phyloP scores from a whole-genome alignment of 306 rosid species.

The Hippophae tibetana region DNA sequence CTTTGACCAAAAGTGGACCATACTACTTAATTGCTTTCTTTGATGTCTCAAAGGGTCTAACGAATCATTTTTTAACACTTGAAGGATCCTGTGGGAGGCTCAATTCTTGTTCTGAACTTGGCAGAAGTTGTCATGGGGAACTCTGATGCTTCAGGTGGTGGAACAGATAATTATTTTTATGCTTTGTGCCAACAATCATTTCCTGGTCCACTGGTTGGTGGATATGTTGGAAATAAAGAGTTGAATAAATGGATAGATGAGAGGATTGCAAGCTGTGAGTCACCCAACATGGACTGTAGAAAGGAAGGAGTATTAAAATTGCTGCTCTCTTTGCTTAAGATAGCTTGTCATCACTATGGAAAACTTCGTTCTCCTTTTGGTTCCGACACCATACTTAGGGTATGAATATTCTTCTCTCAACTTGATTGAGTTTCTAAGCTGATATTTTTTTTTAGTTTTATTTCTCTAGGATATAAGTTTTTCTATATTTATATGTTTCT shows the following conservation, averaged over 20 bases:
- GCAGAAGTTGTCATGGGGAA: constrained; percentile 56
- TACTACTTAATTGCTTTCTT: constrained; percentile 6
- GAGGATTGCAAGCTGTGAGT: constrained; percentile 54
- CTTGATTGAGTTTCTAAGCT: constrained; percentile 2
- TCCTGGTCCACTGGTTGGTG: constrained; percentile 96
- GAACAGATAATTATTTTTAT: constrained; percentile 50
- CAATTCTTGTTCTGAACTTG: constrained; percentile 64
- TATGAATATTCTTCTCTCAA: constrained; percentile 25
- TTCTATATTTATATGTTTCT: too few species aligned
- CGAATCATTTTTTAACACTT: constrained; percentile 24
- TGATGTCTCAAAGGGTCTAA: constrained; percentile 25
- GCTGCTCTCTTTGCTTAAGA: constrained; percentile 83
- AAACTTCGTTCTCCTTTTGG: constrained; percentile 92
- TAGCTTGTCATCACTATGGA: constrained; percentile 85
- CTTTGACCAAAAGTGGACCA: constrained; percentile 5
- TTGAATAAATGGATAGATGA: constrained; percentile 85
- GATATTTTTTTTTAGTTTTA: background rate
- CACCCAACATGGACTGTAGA: constrained; percentile 54
- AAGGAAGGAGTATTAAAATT: constrained; percentile 63
- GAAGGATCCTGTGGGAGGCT: constrained; percentile 60
- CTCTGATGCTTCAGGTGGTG: constrained; percentile 28
- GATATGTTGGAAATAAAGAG: constrained; percentile 82
- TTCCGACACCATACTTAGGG: constrained; percentile 48
- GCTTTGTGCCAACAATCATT: constrained; percentile 77
- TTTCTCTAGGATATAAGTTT: background rate